Conservation (phyloP, 768 basidiomycete species). For the Phylloporus sp. region DNA sequence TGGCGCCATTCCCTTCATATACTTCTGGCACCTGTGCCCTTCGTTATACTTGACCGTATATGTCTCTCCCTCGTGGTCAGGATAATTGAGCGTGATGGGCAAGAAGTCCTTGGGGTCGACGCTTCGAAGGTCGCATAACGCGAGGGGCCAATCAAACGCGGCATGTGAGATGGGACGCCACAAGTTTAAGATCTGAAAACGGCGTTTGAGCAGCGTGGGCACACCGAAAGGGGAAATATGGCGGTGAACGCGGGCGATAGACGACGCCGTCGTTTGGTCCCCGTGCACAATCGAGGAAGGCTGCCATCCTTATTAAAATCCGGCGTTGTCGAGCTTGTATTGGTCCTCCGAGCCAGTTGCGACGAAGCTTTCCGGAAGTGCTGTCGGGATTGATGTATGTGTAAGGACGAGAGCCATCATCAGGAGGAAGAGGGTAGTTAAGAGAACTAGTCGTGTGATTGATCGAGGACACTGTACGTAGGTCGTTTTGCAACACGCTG, state of each 20-base stretch:
- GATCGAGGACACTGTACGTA: slow-evolving; percentile 8
- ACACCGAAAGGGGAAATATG: slow-evolving; percentile 42
- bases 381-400: slow-evolving; percentile 16
- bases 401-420: slow-evolving; percentile 18
- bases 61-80: slow-evolving; percentile 44
- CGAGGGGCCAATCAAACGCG: slow-evolving; percentile 47
- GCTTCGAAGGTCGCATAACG: slow-evolving; percentile 45
- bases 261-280: slow-evolving; percentile 42
- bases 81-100: slow-evolving; percentile 37
- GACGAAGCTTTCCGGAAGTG: slow-evolving; percentile 4
- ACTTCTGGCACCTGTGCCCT: slow-evolving; percentile 44
- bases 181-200: slow-evolving; percentile 53
- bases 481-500: slow-evolving; percentile 21
- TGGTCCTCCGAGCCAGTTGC: slow-evolving; percentile 33
- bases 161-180: slow-evolving; percentile 49
- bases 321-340: slow-evolving; percentile 32
- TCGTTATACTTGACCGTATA: slow-evolving; percentile 37
- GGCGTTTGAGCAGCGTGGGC: slow-evolving; percentile 36
- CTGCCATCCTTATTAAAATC: slow-evolving; percentile 37
- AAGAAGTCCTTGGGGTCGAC: slow-evolving; percentile 40
- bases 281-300: slow-evolving; percentile 42
- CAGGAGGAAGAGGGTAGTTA: slow-evolving; percentile 16
- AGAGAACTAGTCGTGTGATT: slow-evolving; percentile 14
- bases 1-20: slow-evolving; percentile 39
- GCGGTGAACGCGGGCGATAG: slow-evolving; percentile 39